Base-by-base conservation (phyloP, 441 rosid species). In the Syzygium malaccense region DNA sequence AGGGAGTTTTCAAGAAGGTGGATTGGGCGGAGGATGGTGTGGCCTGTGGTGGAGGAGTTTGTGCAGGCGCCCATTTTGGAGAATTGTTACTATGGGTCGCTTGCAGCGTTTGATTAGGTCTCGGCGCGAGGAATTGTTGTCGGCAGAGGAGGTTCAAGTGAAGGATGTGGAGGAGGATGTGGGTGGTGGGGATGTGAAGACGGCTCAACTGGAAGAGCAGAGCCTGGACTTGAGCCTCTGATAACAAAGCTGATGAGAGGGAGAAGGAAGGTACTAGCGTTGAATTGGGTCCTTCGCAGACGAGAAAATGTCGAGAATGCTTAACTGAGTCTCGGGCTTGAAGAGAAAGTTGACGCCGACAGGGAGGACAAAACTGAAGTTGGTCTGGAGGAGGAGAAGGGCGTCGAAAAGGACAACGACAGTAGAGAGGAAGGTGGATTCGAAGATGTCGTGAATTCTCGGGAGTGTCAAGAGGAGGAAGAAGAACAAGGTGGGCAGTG, bases 31-130 rank as follows among this genome's bases (percentile, higher is more conserved):
- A 92, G 92, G 32, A 85, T 96, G 94, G 84, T 98, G 55, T 96
- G 99, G 99, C 89, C 88, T 86, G 97, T 98, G 99, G 94, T 96
- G 53, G 98, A 95, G 91, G 99, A 98, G 92, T 87, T 97, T 87
- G 86, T 88, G 86, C 91, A 91, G 0, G 91, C 89, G 14, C 92
- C 96, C 5, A 86, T 88, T 0, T 89, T 97, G 41, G 93, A 89
- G n/a, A 91, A 95, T 86, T 97, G 99, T 88, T 96, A 96, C 86
- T 98, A 97, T 62, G 98, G 98, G 1, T 95, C 99, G 6, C 91
- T 88, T 98, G 92, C 99, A 98, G 93, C 89, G 91, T 86, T 86
- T 95, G 95, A 97, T 95, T 19, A 94, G 93, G 87, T 55, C 14
- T 64, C 97, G 95, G 92, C 92, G 57, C 25, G 89, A 87, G 85